Percentiles rank a stretch among this genome's conserved stretches.
Evolutionary conservation across 2,329 filamentous ascomycete species (phyloP).

Genomic region (Domatiomyces globalis): DNA sequence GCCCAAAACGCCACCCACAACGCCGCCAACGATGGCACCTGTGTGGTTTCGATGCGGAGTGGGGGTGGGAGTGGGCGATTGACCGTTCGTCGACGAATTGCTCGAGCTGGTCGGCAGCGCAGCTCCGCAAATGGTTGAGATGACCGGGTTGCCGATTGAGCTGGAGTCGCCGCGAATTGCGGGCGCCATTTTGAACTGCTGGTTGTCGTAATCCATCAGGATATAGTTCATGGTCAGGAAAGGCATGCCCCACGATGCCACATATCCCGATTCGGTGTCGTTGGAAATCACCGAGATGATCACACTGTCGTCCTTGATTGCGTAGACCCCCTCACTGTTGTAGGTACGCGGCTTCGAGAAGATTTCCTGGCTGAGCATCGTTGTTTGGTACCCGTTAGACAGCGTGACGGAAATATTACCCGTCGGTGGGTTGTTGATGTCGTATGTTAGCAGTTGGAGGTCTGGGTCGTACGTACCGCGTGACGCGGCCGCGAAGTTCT

Average conservation of each 20-base stretch:
- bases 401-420: constrained; percentile 13
- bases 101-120: not conserved
- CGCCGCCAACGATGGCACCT: constrained; percentile 17
- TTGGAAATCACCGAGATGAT: constrained; percentile 7
- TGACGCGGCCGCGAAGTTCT: constrained; percentile 8
- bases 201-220: constrained; percentile 11
- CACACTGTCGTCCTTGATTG: constrained; percentile 8
- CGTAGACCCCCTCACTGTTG: constrained; percentile 10
- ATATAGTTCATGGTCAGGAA: constrained; percentile 17
- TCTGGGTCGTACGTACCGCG: constrained; percentile 5
- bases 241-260: constrained; percentile 13
- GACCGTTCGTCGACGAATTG: not conserved
- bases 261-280: constrained; percentile 7
- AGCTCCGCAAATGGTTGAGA: not conserved
- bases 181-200: constrained; percentile 12
- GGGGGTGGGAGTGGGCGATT: not conserved
- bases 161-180: constrained; percentile 10
- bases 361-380: constrained; percentile 13
- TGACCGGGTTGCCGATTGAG: not conserved
- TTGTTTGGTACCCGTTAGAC: constrained; percentile 13
- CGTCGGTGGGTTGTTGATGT: constrained; percentile 5
- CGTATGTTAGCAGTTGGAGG: constrained; percentile 5
- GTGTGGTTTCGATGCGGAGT: constrained; percentile 3
- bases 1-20: constrained; percentile 14
- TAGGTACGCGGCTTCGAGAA: constrained; percentile 13